Evolutionary conservation across 768 basidiomycete genomes (phyloP).

Genomic region (Tylopilus sp.): DNA sequence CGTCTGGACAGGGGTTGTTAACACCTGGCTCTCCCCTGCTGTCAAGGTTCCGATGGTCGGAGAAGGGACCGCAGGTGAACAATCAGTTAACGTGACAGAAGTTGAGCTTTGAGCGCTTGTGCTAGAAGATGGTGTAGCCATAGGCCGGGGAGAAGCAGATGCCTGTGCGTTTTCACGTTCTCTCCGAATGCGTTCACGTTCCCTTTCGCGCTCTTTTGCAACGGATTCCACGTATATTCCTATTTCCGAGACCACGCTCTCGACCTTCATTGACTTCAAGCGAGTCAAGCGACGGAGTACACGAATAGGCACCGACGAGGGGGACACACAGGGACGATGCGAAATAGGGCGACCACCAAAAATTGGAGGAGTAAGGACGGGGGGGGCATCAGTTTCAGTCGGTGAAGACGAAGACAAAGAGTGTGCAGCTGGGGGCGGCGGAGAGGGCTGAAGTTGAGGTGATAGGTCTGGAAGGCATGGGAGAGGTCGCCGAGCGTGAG

Average conservation of each 20-base stretch:
- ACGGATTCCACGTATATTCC: conserved; percentile 72
- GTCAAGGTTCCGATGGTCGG: conserved; percentile 8
- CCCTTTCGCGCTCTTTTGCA: conserved; percentile 71
- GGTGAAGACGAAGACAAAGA: conserved; percentile 23
- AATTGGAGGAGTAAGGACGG: conserved; percentile 6
- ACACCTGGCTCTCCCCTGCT: conserved; percentile 20
- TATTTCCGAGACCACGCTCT: conserved; percentile 55
- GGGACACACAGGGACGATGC: conserved; percentile 32
- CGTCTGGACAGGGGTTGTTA: conserved; percentile 12
- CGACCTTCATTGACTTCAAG: conserved; percentile 47
- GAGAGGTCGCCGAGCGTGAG: conserved; percentile 41
- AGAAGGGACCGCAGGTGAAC: conserved; percentile 16
- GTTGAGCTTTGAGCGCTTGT: conserved; percentile 9
- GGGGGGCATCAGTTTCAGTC: not conserved
- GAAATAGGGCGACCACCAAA: conserved; percentile 28
- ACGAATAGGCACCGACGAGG: conserved; percentile 37
- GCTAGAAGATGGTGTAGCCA: conserved; percentile 22
- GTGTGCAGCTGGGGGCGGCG: conserved; percentile 34
- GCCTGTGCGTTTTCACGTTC: conserved; percentile 52
- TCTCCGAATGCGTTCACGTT: conserved; percentile 67
- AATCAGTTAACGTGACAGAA: conserved; percentile 6
- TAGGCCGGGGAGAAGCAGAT: conserved; percentile 26
- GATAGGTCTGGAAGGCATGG: conserved; percentile 63
- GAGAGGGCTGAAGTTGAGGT: conserved; percentile 55
- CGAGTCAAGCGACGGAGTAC: conserved; percentile 52